A percentile compares a stretch with the other conserved stretches of the same genome.
These are phyloP conservation scores for Alternaria arbusti DNA, from an alignment of 2,329 filamentous ascomycete species.

Conservation along the genomic window DNA sequence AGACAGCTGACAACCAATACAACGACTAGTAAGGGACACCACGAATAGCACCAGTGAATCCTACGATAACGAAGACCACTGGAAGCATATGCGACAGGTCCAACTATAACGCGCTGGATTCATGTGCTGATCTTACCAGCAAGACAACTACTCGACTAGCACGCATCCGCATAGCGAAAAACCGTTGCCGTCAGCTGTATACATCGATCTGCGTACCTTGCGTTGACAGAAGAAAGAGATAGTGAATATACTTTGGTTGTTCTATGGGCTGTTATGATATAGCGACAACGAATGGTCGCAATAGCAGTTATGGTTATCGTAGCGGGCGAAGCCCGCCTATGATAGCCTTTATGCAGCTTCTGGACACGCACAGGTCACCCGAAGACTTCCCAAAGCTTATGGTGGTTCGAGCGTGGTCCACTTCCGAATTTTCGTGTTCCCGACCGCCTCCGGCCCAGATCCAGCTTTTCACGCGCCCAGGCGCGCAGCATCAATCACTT, in stretches of 20 bases:
- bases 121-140: not conserved
- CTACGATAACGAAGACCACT: not conserved
- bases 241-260: not conserved
- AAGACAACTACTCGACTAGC: not conserved
- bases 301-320: not conserved
- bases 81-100: not conserved
- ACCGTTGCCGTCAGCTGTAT: not conserved
- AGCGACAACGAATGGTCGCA: too few species aligned
- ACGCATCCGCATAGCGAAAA: fast-evolving
- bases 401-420: not conserved
- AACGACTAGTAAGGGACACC: not conserved
- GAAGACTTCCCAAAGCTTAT: not conserved
- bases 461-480: not conserved
- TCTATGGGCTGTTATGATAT: fast-evolving
- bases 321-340: not conserved
- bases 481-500: fast-evolving
- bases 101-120: not conserved
- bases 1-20: not conserved
- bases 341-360: not conserved
- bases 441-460: not conserved
- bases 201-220: fast-evolving
- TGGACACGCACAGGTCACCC: not conserved
- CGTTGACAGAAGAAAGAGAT: not conserved
- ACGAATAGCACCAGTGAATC: fast-evolving
- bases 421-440: not conserved